phyloP scores from a whole-genome alignment of 2,329 filamentous ascomycete species.

The Aspergillus fumigatus region DNA sequence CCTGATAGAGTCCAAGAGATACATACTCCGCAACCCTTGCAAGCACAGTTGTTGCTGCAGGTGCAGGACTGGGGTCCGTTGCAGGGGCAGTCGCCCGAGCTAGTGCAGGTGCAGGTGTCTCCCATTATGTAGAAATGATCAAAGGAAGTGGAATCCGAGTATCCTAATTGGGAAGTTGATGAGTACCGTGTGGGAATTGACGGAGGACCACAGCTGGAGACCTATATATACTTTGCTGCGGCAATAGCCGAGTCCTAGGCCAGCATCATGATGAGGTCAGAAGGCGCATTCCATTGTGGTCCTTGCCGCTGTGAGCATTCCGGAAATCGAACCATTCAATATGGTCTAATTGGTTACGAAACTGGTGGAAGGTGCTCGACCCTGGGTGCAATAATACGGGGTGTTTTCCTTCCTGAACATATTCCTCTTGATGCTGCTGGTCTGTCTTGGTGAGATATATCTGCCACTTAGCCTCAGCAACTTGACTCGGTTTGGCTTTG shows the following conservation, averaged over 20 bases:
- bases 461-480: too few relatives aligned
- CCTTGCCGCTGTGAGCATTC: background rate
- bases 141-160: background rate
- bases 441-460: background rate
- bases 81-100: conserved; percentile 31
- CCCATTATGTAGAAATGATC: conserved; percentile 22
- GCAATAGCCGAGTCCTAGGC: conserved; percentile 4
- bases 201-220: background rate
- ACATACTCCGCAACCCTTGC: conserved; percentile 39
- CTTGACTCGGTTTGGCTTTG: background rate
- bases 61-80: conserved; percentile 28
- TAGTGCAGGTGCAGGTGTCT: conserved; percentile 32
- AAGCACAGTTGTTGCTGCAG: conserved; percentile 31
- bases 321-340: background rate
- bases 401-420: background rate
- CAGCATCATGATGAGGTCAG: conserved; percentile 25
- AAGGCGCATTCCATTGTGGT: background rate
- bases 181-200: background rate
- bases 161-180: conserved; percentile 4
- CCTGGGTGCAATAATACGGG: background rate
- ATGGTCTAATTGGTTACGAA: background rate
- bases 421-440: background rate
- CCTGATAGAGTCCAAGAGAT: background rate
- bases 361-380: background rate
- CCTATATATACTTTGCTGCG: conserved; percentile 10